Base-by-base conservation (phyloP, 2,329 filamentous ascomycete species). In the Didymella pinodella region DNA sequence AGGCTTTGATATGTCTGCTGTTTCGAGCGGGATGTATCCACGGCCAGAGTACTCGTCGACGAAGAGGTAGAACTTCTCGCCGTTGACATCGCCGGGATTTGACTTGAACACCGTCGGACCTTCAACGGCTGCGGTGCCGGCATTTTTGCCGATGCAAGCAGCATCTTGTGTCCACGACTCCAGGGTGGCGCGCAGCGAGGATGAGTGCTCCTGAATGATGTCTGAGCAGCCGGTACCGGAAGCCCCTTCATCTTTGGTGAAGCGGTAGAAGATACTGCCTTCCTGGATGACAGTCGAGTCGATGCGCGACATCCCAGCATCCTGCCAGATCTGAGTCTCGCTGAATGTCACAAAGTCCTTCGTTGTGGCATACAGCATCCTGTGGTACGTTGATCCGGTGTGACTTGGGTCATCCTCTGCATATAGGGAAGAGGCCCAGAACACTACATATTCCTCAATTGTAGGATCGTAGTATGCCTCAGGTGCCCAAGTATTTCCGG, bases 11-110 rank as follows among this genome's bases (percentile, higher is more conserved):
- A 85, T 80, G 47, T 85, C 78, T 0, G 67, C 62, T 0, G 84
- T 84, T 71, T 84, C 81, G 0, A 86, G 76, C 0, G 84, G 83
- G 11, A 86, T 81, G 63, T 85, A 86, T 0, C 83, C 83, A 3
- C 83, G 78, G 3, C 77, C 79, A 2, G 68, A 74, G 54, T 84
- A 85, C 62, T 86, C 84, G 45, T 86, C 83, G 0, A 85, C 81
- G 45, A 85, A 85, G 0, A 86, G 79, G 62, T 84, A 85, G 63
- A 79, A 85, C 67, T 84, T 85, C 16, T 84, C 76, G 8, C 83
- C 83, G 52, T 84, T 76, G 3, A 78, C 76, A 59, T 86, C 84
- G 0, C 71, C 73, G 0, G 80, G 69, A 59, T 85, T 86, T 0
- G 82, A 72, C 61, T 81, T 82, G 76, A 86, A 86, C 0, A 79